Evolutionary conservation across 2,329 filamentous ascomycete species (phyloP).

Genomic region (Colletotrichum magnum): DNA sequence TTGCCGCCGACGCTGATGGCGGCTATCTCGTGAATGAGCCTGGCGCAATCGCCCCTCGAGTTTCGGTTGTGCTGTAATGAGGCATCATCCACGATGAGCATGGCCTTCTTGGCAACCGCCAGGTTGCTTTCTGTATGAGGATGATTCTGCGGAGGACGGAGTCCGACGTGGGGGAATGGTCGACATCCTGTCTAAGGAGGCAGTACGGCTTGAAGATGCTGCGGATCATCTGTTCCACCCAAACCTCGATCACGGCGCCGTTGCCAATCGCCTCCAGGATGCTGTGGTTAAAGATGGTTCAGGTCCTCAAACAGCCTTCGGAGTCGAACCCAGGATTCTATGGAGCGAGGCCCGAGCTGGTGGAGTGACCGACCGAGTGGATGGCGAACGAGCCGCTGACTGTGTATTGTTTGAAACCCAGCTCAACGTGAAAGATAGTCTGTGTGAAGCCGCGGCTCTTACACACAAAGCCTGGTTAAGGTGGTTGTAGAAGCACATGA

Average conservation of each 20-base stretch:
- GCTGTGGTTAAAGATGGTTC: conserved; percentile 66
- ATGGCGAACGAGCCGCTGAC: conserved; percentile 60
- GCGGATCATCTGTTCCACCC: conserved; percentile 86
- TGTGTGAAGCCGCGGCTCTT: conserved; percentile 61
- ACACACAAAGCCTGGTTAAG: conserved; percentile 63
- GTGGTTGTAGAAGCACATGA: conserved; percentile 50
- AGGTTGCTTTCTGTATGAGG: no score
- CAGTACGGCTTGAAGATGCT: conserved; percentile 87
- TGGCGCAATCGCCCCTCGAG: no score
- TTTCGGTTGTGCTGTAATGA: no score
- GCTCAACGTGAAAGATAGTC: conserved; percentile 62
- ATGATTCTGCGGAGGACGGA: no score
- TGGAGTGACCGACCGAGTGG: conserved; percentile 55
- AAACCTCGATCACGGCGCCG: conserved; percentile 78
- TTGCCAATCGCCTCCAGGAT: conserved; percentile 82
- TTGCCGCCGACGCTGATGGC: conserved; percentile 63
- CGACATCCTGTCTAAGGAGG: conserved; percentile 79
- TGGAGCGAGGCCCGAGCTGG: conserved; percentile 59
- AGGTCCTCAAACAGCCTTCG: conserved; percentile 47
- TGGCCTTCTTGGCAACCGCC: no score
- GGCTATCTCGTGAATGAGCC: no score
- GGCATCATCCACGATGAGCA: no score
- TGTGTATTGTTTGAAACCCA: conserved; percentile 65
- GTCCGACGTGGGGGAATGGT: conserved; percentile 61
- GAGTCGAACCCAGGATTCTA: conserved; percentile 56